phyloP scores from a whole-genome alignment of 2,329 filamentous ascomycete species.

The Pleomassaria siparia region DNA sequence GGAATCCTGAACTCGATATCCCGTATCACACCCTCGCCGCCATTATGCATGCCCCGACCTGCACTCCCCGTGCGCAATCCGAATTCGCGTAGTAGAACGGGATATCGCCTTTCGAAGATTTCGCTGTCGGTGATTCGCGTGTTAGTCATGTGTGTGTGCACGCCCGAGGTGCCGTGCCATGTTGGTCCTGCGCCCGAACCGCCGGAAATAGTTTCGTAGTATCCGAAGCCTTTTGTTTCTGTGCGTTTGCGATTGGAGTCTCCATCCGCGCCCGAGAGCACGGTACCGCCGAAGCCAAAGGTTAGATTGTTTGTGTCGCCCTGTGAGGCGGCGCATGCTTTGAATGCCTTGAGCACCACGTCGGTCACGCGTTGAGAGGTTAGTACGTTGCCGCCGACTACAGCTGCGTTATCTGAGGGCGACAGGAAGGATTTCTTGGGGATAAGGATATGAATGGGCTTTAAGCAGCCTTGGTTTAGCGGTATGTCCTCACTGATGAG shows the following conservation, averaged over 20 bases:
- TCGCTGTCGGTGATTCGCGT: slow-evolving; percentile 81
- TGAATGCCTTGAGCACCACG: slow-evolving; percentile 78
- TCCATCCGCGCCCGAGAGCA: slow-evolving; percentile 14
- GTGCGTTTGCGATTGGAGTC: slow-evolving; percentile 35
- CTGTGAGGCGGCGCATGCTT: slow-evolving; percentile 75
- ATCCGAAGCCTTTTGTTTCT: slow-evolving; percentile 76
- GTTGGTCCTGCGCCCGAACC: slow-evolving; percentile 71
- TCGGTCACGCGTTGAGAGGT: slow-evolving; percentile 79
- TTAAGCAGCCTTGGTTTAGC: slow-evolving; percentile 81
- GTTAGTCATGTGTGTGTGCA: slow-evolving; percentile 88
- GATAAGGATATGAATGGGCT: slow-evolving; percentile 73
- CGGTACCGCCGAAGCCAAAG: slow-evolving; percentile 71
- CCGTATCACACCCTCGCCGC: slow-evolving; percentile 75
- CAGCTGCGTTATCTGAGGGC: slow-evolving; percentile 74
- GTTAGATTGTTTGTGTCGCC: slow-evolving; percentile 85
- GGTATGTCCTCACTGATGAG: slow-evolving; percentile 82
- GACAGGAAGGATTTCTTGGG: slow-evolving; percentile 72
- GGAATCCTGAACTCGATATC: slow-evolving; percentile 82
- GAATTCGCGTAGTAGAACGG: slow-evolving; percentile 72
- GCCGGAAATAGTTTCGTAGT: slow-evolving; percentile 83
- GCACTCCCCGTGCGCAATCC: slow-evolving; percentile 63
- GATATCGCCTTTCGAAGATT: slow-evolving; percentile 75
- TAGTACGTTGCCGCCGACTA: slow-evolving; percentile 81
- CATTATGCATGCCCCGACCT: slow-evolving; percentile 65
- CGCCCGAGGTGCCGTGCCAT: slow-evolving; percentile 73